Evolutionary conservation across 129 eudicot species (phyloP), one percentile per base, ranked within the genome.

Genomic region (Centaurea solstitialis): DNA sequence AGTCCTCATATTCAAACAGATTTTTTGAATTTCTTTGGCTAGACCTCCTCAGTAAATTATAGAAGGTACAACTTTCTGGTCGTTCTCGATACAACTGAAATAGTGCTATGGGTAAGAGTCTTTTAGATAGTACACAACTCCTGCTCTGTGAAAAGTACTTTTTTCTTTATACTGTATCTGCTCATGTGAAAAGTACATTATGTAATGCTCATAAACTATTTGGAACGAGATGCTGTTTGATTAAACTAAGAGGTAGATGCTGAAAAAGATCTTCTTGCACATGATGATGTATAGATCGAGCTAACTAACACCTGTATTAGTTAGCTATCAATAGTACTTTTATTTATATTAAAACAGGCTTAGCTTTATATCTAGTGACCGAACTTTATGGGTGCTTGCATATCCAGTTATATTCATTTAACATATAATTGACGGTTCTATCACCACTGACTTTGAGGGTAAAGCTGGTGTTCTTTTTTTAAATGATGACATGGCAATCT

Each of bases 1-100:
- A 93, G 96, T 76, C 98, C 98, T 72, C 96, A 93, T 75, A 7
- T 93, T 68, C 98, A 93, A 65, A 90, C 98, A 20, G 64, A 87
- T 9, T 86, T 90, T 68, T 43, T 93, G 72, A 85, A 89, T 76
- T 84, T 93, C 78, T 80, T 88, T 72, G 93, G 95, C 72, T n/a
- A 84, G 92, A 83, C 90, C 98, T 65, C 91, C 96, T 53, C 67
- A 43, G 83, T 87, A 26, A 83, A 82, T 59, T 93, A 93, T 76
- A 87, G 82, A 86, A 88, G 98, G 98, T 93, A 85, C 37, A 68
- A 71, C 45, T 70, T 83, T 40, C 71, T 47, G 40, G 9, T 76
- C 22, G 5, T 73, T 74, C 35, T 62, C 30, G 35, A 67, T 68
- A 41, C 9, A 66, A 13, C 73, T 41, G 30, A 40, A n/a, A n/a